Base-by-base conservation (phyloP, 257 asterid species). In the Capsicum baccatum region DNA sequence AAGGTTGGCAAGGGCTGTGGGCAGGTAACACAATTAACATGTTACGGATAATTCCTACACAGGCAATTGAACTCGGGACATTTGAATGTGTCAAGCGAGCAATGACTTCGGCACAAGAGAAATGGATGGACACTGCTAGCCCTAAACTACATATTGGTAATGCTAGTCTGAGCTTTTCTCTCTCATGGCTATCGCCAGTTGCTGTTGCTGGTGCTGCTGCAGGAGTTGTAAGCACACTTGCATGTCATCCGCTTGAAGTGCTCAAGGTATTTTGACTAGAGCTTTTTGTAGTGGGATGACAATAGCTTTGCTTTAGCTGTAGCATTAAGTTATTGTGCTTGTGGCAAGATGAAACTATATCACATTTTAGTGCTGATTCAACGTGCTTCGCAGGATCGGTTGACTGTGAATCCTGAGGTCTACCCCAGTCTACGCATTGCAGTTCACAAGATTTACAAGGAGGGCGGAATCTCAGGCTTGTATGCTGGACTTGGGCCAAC, bases 171-270 rank as follows among this genome's bases (percentile, higher is more conserved):
- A 86, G 68, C 67, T 87, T 96, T 85, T 88, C 93, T 13, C 89
- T 96, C 21, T 89, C 91, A 16, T 94, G 99, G 98, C 86, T 96
- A 82, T 96, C 98, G 80, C 99, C 98, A 4, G 89, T 92, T 81
- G 99, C 99, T 59, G 94, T 91, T 62, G 99, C 94, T 63, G 98
- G 99, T 87, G 99, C 99, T 9, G 95, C 99, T 76, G 99, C 99
- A 87, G 99, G 98, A 81, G 83, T 96, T 69, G 92, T 87, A 80
- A 89, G 99, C 91, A 96, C 99, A 37, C 97, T 96, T 81, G 98
- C 89, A 16, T 96, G 98, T 59, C 99, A 96, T 86, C 99, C 99
- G 8, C 99, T 96, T 67, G 99, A 96, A 91, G 99, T 96, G 84
- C 80, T 96, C 50, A 96, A 96, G 99, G 99, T 96, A 90, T 21